Conservation (phyloP, 257 asterid genomes). For the Solanum pinnatisectum region DNA sequence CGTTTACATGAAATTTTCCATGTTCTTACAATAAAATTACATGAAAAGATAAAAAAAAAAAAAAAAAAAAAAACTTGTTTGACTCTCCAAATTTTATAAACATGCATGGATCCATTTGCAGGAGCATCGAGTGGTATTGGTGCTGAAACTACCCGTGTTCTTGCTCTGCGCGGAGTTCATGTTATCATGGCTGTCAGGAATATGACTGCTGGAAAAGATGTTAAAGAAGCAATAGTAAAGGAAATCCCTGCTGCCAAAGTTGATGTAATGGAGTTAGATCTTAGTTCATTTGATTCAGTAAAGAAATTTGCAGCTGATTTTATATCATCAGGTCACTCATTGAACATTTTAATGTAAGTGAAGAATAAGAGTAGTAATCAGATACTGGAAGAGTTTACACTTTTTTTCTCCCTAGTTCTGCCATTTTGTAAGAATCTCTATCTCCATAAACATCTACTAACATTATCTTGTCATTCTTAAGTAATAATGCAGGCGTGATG, state of each 20-base stretch:
- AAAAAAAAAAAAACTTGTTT: neutral
- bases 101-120: neutral
- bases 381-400: neutral
- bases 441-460: neutral
- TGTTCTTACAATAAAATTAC: neutral
- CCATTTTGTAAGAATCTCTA: neutral
- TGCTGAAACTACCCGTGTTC: conserved; percentile 74
- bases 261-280: conserved; percentile 73
- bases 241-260: conserved; percentile 59
- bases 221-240: conserved; percentile 37
- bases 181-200: conserved; percentile 74
- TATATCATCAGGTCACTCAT: conserved; percentile 46
- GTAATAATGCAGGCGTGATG: conserved; percentile 94
- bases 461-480: conserved; percentile 16
- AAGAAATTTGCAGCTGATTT: conserved; percentile 53
- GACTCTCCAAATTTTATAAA: neutral
- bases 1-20: neutral
- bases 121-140: conserved; percentile 97
- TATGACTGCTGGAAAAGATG: conserved; percentile 41
- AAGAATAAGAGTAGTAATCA: neutral
- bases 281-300: conserved; percentile 64
- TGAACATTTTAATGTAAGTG: conserved; percentile 72
- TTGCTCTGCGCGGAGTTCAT: conserved; percentile 65
- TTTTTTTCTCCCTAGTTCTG: neutral
- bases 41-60: neutral